phyloP scores from a whole-genome alignment of 2,329 filamentous ascomycete genomes.

The Arthrobotrys pseudoclavata region DNA sequence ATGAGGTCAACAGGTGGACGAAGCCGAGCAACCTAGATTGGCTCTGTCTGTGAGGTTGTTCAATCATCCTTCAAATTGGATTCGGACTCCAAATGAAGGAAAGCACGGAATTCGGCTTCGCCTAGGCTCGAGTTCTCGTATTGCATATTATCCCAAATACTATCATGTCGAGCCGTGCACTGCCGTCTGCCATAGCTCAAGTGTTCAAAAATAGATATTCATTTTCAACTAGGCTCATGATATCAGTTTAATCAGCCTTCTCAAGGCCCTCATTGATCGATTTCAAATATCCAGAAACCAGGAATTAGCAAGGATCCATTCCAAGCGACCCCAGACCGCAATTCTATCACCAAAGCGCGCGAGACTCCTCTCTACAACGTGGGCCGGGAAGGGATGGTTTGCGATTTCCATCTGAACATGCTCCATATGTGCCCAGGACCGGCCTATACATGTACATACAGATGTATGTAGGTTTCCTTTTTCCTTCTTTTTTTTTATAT shows the following conservation, averaged over 20 bases:
- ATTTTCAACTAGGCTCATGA: slow-evolving; percentile 24
- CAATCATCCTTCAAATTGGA: slow-evolving; percentile 26
- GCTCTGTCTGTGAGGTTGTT: slow-evolving; percentile 5
- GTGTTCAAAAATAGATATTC: slow-evolving; percentile 54
- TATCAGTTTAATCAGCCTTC: slow-evolving; percentile 37
- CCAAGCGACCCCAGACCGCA: slow-evolving; percentile 52
- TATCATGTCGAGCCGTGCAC: slow-evolving; percentile 26
- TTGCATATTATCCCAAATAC: slow-evolving; percentile 33
- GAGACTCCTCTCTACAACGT: slow-evolving; percentile 52
- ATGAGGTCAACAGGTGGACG: slow-evolving; percentile 23
- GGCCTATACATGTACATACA: slow-evolving; percentile 10
- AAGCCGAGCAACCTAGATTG: slow-evolving; percentile 28
- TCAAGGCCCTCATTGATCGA: slow-evolving; percentile 19
- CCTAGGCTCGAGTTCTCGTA: slow-evolving; percentile 30
- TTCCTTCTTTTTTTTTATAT: slow-evolving; percentile 10
- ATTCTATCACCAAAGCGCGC: slow-evolving; percentile 43
- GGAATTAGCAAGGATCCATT: slow-evolving; percentile 44
- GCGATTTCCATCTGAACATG: slow-evolving; percentile 39
- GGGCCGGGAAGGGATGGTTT: slow-evolving; percentile 54
- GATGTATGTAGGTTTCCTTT: slow-evolving; percentile 8
- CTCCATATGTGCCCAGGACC: slow-evolving; percentile 17
- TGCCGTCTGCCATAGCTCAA: slow-evolving; percentile 31
- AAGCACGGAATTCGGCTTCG: slow-evolving; percentile 48
- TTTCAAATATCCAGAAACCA: slow-evolving; percentile 56
- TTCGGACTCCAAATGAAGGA: slow-evolving; percentile 20